These are phyloP conservation scores for Cyanidioschyzon merolae DNA, from an alignment of 23 red algal species.

Conservation along the genomic window DNA sequence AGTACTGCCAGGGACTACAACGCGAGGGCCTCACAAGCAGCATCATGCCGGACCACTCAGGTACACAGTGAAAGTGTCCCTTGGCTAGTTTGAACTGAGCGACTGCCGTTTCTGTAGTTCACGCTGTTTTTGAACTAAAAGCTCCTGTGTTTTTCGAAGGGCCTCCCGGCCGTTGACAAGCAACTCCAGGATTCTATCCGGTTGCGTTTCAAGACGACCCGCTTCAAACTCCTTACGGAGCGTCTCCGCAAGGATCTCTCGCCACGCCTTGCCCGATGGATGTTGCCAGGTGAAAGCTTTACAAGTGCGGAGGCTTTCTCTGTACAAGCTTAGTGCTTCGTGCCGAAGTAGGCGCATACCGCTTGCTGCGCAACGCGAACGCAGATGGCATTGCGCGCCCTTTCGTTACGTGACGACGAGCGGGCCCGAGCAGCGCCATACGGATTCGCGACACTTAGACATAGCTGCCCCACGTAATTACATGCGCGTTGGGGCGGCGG, in stretches of 20 bases:
- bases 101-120: neutral
- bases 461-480: too few species aligned
- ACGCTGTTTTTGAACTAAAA: neutral
- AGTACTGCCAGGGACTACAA: slow-evolving; percentile 94
- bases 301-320: neutral
- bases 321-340: neutral
- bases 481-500: too few species aligned
- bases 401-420: too few species aligned
- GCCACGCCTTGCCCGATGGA: neutral
- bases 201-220: neutral
- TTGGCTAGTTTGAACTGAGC: neutral
- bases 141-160: neutral
- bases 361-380: too few species aligned
- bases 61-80: neutral
- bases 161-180: neutral
- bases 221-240: neutral
- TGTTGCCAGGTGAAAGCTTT: neutral
- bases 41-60: slow-evolving; percentile 63
- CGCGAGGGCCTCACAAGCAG: slow-evolving; percentile 83
- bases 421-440: too few species aligned
- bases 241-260: neutral
- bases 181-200: neutral
- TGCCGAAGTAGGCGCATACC: neutral
- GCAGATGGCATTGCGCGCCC: too few species aligned
- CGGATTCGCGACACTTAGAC: too few species aligned